Conservation (phyloP, 306 rosid species). For the Delonix regia region DNA sequence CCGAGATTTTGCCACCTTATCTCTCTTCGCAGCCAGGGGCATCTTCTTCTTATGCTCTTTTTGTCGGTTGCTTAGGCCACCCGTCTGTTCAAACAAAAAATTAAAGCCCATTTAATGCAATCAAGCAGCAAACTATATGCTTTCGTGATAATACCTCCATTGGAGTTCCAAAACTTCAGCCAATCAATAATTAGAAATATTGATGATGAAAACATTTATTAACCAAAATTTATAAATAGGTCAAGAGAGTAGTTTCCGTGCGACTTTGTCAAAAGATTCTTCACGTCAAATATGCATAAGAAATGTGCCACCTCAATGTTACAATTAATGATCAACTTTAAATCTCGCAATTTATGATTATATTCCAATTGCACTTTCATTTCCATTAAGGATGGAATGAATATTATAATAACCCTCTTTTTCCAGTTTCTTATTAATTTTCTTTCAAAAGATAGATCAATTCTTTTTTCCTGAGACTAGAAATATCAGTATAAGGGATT, state of each 20-base stretch:
- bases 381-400: not conserved
- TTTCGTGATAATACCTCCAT: not conserved
- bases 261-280: not conserved
- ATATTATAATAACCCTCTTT: not conserved
- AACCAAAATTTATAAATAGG: not conserved
- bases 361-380: not conserved
- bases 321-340: not conserved
- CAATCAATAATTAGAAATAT: not conserved
- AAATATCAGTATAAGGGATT: too few relatives aligned
- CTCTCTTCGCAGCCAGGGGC: constrained; percentile 77
- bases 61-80: constrained; percentile 84
- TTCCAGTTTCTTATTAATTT: not conserved
- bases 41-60: constrained; percentile 81
- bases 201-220: not conserved
- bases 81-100: constrained; percentile 59
- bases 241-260: not conserved
- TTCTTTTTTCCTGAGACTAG: not conserved
- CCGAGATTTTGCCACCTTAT: constrained; percentile 53
- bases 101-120: constrained; percentile 4
- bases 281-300: not conserved
- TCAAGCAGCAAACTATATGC: not conserved
- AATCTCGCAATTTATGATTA: not conserved
- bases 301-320: not conserved
- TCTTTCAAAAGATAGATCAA: not conserved
- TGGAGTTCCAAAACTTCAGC: not conserved